Base-by-base conservation (phyloP, 2,329 filamentous ascomycete species). In the Macrophomina tecta region DNA sequence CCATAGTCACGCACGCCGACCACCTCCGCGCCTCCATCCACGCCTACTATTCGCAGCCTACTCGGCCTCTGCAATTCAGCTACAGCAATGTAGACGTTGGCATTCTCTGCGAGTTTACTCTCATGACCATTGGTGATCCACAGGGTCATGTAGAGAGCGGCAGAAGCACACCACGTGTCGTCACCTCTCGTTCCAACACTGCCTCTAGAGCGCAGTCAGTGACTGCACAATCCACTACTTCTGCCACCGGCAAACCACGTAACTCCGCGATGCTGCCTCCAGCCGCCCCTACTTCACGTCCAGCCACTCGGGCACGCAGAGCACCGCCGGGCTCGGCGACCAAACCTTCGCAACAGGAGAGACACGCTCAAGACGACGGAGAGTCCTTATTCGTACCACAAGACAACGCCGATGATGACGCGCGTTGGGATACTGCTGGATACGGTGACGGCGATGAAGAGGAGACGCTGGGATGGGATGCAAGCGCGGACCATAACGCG, bases 41-140 rank as follows among this genome's bases (percentile, higher is more conserved):
- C 16, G 90, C 90, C 12, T 83, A 83, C 64, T 94, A 93, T 77
- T 93, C 91, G 1, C 81, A 86, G 32, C 91, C 91, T 4, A 87
- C 87, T 16, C 86, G 87, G 16, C 91, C 91, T 1, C 85, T 94
- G 74, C 90, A 92, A 72, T 84, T 94, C 68, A 87, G 84, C 52
- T 94, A 94, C 73, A 83, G 85, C 30, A 62, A 28, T 8, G 9
- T 45, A 9, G 85, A 86, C 49, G 88, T 90, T 67, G 90, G 89
- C 40, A 83, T 94, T 38, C 80, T 86, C 45, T 92, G 89, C 76
- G 90, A 94, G 70, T 94, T 93, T 72, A 90, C 93, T 51, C 84
- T 94, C 68, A 94, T 93, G 91, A 94, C 91, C 0, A 88, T 91
- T 8, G 91, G 91, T 14, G 90, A 93, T 64, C 80, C 81, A 5